Evolutionary conservation across 179 eudicot species (phyloP).

Genomic region (Vitellaria paradoxa): DNA sequence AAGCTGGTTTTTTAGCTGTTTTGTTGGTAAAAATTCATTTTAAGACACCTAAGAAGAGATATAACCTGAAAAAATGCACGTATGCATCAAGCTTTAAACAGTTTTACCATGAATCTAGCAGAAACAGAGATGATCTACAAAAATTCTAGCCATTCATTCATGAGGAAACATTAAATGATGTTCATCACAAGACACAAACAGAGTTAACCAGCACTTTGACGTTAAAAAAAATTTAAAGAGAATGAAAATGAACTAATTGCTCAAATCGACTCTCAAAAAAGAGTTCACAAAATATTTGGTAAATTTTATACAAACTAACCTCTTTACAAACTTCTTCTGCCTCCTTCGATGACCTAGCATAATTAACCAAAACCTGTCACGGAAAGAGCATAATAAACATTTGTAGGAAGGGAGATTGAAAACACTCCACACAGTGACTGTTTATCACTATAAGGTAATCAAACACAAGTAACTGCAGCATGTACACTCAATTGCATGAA

Average conservation of each 20-base stretch:
- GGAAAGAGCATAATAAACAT: slow-evolving; percentile 12
- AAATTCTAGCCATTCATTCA: not conserved
- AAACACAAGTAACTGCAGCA: not conserved
- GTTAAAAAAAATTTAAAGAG: not conserved
- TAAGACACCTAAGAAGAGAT: not conserved
- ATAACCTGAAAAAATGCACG: not conserved
- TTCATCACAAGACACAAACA: not conserved
- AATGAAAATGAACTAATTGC: not conserved
- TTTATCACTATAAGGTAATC: not conserved
- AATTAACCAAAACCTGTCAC: slow-evolving; percentile 74
- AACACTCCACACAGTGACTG: not conserved
- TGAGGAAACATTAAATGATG: not conserved
- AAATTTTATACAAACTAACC: slow-evolving; percentile 28
- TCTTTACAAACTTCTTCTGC: slow-evolving; percentile 67
- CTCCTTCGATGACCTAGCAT: slow-evolving; percentile 54
- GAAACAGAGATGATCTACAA: not conserved
- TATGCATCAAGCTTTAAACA: not conserved
- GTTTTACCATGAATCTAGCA: not conserved
- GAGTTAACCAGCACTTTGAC: not conserved
- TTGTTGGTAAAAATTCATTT: not conserved
- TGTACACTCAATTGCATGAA: not conserved
- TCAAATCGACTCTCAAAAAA: not conserved
- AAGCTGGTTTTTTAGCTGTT: not conserved
- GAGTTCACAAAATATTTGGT: not conserved
- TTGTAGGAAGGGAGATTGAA: not conserved